A percentile compares a stretch with the other conserved stretches of the same genome.
Conservation (phyloP, 352 stramenopile species). For the Achlya hypogyna region DNA sequence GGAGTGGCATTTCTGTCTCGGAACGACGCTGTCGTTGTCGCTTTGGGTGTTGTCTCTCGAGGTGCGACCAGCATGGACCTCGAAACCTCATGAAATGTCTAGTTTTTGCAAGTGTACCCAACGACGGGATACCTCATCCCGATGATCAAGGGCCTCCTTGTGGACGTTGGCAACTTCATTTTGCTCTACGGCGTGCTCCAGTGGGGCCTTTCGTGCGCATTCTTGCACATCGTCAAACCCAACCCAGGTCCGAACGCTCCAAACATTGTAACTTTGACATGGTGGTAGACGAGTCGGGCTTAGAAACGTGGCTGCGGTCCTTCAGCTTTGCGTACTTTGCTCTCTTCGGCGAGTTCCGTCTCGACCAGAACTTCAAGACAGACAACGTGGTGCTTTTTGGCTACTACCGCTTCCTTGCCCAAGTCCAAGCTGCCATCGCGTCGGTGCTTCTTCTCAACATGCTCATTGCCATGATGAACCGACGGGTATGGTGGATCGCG, state of each 20-base stretch:
- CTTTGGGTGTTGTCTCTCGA: conserved; percentile 6
- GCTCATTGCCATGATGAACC: conserved; percentile 15
- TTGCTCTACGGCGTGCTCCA: conserved; percentile 11
- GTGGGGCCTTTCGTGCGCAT: conserved; percentile 10
- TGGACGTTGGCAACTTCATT: conserved; percentile 12
- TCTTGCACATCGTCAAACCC: conserved; percentile 5
- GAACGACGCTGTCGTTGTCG: background rate
- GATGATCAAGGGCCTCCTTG: conserved; percentile 1
- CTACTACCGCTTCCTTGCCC: background rate
- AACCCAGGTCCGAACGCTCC: background rate
- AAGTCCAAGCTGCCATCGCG: background rate
- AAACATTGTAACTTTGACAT: background rate
- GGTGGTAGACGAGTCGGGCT: background rate
- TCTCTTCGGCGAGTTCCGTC: background rate
- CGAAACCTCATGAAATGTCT: background rate
- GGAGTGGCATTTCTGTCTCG: background rate
- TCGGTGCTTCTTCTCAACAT: conserved; percentile 9
- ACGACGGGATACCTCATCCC: conserved; percentile 5
- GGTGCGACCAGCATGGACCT: background rate
- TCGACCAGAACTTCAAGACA: background rate
- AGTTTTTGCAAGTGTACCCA: conserved; percentile 17
- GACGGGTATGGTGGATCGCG: background rate
- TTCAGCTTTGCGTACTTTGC: conserved; percentile 17
- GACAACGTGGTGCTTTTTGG: background rate
- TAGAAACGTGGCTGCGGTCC: conserved; percentile 2